These are phyloP conservation scores for Trichosporon sp. DNA, from an alignment of 1,284 basidiomycete species.

Conservation along the genomic window DNA sequence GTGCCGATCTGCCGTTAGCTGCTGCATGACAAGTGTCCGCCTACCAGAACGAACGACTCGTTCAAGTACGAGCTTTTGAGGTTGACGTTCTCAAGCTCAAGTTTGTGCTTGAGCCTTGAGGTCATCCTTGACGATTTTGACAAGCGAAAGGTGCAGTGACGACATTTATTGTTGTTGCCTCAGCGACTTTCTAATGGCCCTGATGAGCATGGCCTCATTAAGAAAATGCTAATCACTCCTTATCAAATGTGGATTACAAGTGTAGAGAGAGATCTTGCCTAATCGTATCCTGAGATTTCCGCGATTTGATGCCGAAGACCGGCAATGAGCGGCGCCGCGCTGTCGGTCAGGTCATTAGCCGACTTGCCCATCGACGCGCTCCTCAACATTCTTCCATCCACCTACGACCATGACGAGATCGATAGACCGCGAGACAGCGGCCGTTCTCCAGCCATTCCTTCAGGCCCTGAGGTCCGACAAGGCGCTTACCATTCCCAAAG, in stretches of 20 bases:
- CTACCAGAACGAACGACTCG: slow-evolving; percentile 80
- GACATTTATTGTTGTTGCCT: neutral
- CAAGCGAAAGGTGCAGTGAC: slow-evolving; percentile 1
- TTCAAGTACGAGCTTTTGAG: slow-evolving; percentile 72
- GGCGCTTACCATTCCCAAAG: slow-evolving; percentile 23
- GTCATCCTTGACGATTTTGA: slow-evolving; percentile 48
- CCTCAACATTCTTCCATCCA: neutral
- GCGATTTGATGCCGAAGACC: neutral
- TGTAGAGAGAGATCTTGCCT: too few species aligned
- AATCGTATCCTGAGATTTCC: too few species aligned
- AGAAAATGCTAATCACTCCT: too few species aligned
- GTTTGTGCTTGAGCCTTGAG: slow-evolving; percentile 55
- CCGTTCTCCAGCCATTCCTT: slow-evolving; percentile 28
- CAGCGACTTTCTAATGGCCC: neutral
- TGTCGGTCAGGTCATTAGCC: neutral
- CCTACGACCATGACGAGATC: neutral
- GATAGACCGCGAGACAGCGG: slow-evolving; percentile 8
- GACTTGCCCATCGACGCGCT: neutral
- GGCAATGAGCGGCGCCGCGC: neutral
- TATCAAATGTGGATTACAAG: neutral
- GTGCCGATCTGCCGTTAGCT: slow-evolving; percentile 67
- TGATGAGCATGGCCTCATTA: neutral
- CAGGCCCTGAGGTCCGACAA: slow-evolving; percentile 19
- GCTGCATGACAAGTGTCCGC: slow-evolving; percentile 25
- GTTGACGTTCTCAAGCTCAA: slow-evolving; percentile 67